Evolutionary conservation across 352 stramenopile genomes (phyloP).

Genomic region (Thalassiosira sp.): DNA sequence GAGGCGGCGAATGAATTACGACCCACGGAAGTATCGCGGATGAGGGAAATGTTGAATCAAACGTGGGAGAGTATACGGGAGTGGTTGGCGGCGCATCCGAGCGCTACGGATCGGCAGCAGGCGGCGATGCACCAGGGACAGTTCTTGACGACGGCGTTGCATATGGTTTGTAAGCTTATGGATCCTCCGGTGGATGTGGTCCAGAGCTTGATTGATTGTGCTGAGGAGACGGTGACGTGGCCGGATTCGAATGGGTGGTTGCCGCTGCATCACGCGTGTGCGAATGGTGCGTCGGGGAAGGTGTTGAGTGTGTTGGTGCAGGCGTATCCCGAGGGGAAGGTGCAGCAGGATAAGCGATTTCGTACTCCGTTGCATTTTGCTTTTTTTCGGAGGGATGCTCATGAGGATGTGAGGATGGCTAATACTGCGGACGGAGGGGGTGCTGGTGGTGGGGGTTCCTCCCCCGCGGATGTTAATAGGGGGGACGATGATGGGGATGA

Average conservation of each 20-base stretch:
- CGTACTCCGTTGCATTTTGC: conserved; percentile 76
- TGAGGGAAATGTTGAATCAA: conserved; percentile 54
- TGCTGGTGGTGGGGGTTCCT: not conserved
- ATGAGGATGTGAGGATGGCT: not conserved
- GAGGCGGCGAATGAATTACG: conserved; percentile 12
- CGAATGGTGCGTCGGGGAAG: conserved; percentile 57
- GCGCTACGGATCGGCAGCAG: conserved; percentile 29
- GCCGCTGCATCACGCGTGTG: conserved; percentile 72
- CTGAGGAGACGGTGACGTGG: conserved; percentile 36
- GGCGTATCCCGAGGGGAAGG: conserved; percentile 61
- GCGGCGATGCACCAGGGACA: conserved; percentile 60
- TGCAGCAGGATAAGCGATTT: conserved; percentile 61
- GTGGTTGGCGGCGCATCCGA: conserved; percentile 58
- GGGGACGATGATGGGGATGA: conserved; percentile 45
- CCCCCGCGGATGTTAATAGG: conserved; percentile 35
- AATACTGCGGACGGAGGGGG: not conserved
- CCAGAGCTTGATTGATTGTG: conserved; percentile 50
- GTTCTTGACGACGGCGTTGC: conserved; percentile 58
- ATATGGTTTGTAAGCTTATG: conserved; percentile 71
- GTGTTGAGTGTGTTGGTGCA: conserved; percentile 64
- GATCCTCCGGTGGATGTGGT: conserved; percentile 69
- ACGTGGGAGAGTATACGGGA: conserved; percentile 65
- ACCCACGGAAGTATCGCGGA: conserved; percentile 45
- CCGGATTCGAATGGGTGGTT: conserved; percentile 69
- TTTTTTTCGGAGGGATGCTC: conserved; percentile 28